Percentiles rank a stretch among this genome's conserved stretches.
These are phyloP conservation scores for Sporothrix pallida DNA, from an alignment of 2,329 filamentous ascomycete species.

Conservation along the genomic window DNA sequence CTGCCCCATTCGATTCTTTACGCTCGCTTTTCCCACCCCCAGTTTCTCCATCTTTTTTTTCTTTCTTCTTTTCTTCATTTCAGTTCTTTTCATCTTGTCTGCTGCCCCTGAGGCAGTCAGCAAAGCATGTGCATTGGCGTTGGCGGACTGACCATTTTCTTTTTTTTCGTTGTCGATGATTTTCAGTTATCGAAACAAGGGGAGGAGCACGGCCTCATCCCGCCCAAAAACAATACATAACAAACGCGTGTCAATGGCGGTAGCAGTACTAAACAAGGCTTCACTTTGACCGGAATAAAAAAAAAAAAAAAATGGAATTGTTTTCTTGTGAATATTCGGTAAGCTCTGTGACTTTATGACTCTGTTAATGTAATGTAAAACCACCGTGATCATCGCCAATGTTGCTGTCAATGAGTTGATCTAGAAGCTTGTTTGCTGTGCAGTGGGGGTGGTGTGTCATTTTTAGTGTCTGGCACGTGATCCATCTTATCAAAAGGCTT, in stretches of 20 bases:
- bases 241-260: not conserved
- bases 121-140: conserved; percentile 29
- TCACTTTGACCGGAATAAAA: not conserved
- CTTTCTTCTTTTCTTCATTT: not conserved
- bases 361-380: not conserved
- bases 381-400: not conserved
- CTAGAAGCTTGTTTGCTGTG: not conserved
- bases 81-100: conserved; percentile 3
- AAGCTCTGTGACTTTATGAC: not conserved
- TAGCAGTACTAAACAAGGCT: not conserved
- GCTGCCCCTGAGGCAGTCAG: not conserved
- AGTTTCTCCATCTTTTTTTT: not conserved
- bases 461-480: conserved; percentile 5
- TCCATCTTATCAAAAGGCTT: not conserved
- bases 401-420: not conserved
- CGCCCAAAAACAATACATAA: not conserved
- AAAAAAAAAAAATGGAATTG: not conserved
- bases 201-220: not conserved
- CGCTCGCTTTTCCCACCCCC: not conserved
- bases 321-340: not conserved
- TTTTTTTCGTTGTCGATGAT: not conserved
- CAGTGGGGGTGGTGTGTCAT: not conserved
- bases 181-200: not conserved
- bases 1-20: conserved; percentile 7
- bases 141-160: conserved; percentile 19